Evolutionary conservation across 2,329 filamentous ascomycete genomes (phyloP), one percentile per base, ranked within the genome.

Genomic region (Coniochaeta ligniaria): DNA sequence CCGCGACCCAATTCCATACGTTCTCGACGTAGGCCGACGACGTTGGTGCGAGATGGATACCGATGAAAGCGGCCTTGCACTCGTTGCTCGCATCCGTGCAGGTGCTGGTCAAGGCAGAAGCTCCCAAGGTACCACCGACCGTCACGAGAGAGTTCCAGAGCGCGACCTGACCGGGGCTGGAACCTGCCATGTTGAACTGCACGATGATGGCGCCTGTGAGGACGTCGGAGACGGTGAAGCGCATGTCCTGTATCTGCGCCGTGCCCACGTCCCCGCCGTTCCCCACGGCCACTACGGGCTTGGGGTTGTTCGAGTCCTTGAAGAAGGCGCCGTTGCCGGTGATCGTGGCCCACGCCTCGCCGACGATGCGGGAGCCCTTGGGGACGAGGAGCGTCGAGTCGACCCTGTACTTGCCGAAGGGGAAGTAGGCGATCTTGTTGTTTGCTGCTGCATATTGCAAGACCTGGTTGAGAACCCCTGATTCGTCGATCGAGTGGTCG

Each of bases 191-290:
- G 65, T 76, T 70, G 61, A 75, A 72, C 63, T 73, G 72, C n/a
- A 90, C 77, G 17, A 90, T 72, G 8, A 88, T 80, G 6, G 86
- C 84, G 35, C 86, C 85, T 8, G 82, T 76, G 8, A 84, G 78
- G 9, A 83, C 78, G 6, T 86, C 86, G 62, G 80, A 76, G 1
- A 86, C 86, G 62, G 82, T 81, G 52, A 91, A 78, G 45, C 89
- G 80, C 73, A 88, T 82, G 65, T 91, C 87, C 2, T 81, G 82
- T 74, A 85, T 84, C 68, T 90, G 85, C 7, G 88, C 78, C 1
- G 70, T 74, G 14, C 88, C 88, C 8, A 75, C 73, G 24, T 89
- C 83, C 5, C 85, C 85, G 1, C 76, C 67, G 16, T 76, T 76
- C 33, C 86, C 87, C 17, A 89, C 78, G 58, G 80, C 75, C 2